These are phyloP conservation scores for Marchantia paleacea DNA, from an alignment of 225 moss, liverwort and hornwort species.

Conservation along the genomic window DNA sequence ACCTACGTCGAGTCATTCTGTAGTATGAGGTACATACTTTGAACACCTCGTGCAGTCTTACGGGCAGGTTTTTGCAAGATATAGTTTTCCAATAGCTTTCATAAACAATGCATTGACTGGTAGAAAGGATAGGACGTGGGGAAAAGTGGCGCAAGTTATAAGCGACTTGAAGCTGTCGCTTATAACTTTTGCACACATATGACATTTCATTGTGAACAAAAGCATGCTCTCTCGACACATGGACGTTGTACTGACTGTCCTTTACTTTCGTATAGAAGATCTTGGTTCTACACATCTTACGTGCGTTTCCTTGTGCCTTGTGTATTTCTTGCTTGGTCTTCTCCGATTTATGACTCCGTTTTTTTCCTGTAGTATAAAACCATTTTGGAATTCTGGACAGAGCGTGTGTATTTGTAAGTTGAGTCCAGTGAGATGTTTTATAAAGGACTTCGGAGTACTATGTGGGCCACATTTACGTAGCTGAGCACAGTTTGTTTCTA, in stretches of 20 bases:
- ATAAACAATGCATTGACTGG: neutral
- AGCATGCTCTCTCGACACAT: too few relatives aligned
- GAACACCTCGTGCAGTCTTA: neutral
- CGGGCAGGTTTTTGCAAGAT: neutral
- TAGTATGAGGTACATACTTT: neutral
- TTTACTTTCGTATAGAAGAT: neutral
- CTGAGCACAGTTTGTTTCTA: too few relatives aligned
- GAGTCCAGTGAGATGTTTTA: too few relatives aligned
- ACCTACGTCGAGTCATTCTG: neutral
- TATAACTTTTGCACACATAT: neutral
- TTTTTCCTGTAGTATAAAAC: too few relatives aligned
- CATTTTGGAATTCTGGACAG: too few relatives aligned
- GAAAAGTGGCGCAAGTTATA: neutral
- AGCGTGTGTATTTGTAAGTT: too few relatives aligned
- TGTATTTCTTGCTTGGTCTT: too few relatives aligned
- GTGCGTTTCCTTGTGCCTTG: too few relatives aligned
- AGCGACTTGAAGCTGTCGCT: neutral
- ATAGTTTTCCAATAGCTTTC: neutral
- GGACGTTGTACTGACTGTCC: neutral
- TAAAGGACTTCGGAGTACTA: too few relatives aligned
- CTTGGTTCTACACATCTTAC: neutral
- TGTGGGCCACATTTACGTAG: too few relatives aligned
- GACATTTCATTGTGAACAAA: neutral
- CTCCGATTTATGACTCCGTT: too few relatives aligned
- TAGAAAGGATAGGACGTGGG: neutral